These are phyloP conservation scores for Aspergillus pseudoviridinutans DNA, from an alignment of 2,329 filamentous ascomycete genomes.

Conservation along the genomic window DNA sequence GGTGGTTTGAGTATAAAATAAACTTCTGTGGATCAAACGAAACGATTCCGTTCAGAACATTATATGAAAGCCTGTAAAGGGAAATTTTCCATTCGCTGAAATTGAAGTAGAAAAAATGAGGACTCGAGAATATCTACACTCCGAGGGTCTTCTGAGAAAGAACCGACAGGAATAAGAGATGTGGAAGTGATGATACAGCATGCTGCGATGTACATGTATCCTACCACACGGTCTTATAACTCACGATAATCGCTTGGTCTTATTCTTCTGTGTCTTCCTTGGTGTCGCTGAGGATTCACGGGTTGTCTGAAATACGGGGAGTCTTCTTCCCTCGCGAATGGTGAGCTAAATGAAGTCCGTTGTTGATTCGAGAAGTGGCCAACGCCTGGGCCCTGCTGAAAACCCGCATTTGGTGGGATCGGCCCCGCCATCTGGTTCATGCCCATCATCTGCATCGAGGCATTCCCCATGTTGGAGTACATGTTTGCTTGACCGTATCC, in stretches of 20 bases:
- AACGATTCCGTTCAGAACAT: not conserved
- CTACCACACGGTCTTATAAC: constrained; percentile 46
- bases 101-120: not conserved
- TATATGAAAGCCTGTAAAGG: not conserved
- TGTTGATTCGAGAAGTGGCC: constrained; percentile 57
- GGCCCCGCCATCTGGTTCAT: constrained; percentile 28
- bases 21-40: not conserved
- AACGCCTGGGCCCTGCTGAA: constrained; percentile 30
- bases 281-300: constrained; percentile 87
- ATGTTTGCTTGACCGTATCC: constrained; percentile 32
- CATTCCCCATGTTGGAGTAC: constrained; percentile 28
- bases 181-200: not conserved
- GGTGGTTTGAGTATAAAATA: not conserved
- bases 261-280: constrained; percentile 72
- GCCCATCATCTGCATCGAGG: constrained; percentile 36
- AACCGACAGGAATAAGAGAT: not conserved
- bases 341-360: constrained; percentile 50
- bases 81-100: not conserved
- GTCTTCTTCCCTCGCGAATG: constrained; percentile 65
- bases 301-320: constrained; percentile 94
- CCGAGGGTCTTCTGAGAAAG: not conserved
- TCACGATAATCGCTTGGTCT: constrained; percentile 89
- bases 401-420: constrained; percentile 29
- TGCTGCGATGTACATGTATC: not conserved
- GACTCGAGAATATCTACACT: not conserved